Percentiles rank a stretch among this genome's conserved stretches.
Conservation (phyloP, 129 eudicot genomes). For the Rutidosis leptorrhynchoides region DNA sequence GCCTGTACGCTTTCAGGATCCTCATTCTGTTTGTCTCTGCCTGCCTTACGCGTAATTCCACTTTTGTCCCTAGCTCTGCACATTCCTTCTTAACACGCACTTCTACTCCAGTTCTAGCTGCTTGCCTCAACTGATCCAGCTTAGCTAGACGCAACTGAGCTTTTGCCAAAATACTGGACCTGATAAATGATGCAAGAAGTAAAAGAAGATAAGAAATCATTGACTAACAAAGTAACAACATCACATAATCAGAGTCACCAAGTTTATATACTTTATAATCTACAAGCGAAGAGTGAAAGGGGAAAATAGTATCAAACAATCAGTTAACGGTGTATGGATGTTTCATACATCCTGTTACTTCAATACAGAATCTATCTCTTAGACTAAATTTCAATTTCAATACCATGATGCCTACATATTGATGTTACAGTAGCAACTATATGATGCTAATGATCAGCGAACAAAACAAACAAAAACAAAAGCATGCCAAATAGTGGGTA, state of each 20-base stretch:
- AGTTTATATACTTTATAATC: neutral
- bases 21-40: constrained; percentile 93
- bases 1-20: constrained; percentile 67
- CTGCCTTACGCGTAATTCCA: constrained; percentile 72
- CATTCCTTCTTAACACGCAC: constrained; percentile 71
- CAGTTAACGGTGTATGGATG: neutral
- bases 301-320: constrained; percentile 5
- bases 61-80: constrained; percentile 79
- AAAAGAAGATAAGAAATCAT: neutral
- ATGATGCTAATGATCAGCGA: neutral
- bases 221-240: neutral
- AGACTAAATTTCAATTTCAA: neutral
- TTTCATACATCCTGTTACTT: constrained; percentile 5
- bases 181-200: constrained; percentile 11
- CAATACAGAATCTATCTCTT: neutral
- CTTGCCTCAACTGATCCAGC: constrained; percentile 83
- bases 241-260: neutral
- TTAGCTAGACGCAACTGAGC: constrained; percentile 94
- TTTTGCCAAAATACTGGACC: constrained; percentile 82
- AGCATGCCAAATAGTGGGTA: constrained; percentile 34
- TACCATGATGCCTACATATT: neutral
- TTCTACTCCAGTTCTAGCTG: constrained; percentile 73
- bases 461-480: constrained; percentile 17
- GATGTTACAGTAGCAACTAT: constrained; percentile 16
- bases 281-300: neutral